Conservation (phyloP, 352 stramenopile genomes). For the Pythium plurisporium region DNA sequence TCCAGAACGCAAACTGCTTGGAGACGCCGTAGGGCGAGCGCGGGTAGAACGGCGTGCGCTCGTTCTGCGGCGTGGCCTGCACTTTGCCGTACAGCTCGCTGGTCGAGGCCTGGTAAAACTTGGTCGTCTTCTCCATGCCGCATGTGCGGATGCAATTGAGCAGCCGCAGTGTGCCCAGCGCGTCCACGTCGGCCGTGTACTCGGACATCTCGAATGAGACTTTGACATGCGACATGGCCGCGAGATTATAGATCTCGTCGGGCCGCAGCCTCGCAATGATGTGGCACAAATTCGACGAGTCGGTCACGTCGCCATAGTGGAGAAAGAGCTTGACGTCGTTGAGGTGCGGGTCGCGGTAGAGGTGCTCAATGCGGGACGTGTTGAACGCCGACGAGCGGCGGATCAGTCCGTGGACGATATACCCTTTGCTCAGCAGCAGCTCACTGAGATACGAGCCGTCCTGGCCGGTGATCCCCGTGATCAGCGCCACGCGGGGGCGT, state of each 20-base stretch:
- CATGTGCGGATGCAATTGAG: conserved; percentile 96
- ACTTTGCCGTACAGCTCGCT: conserved; percentile 99
- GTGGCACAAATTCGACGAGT: conserved; percentile 95
- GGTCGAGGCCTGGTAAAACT: conserved; percentile 97
- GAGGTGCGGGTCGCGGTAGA: conserved; percentile 95
- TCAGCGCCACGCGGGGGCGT: conserved; percentile 72
- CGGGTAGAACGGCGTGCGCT: conserved; percentile 98
- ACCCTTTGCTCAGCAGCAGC: conserved; percentile 96
- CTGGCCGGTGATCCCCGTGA: conserved; percentile 98
- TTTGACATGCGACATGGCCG: conserved; percentile 98
- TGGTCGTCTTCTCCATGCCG: conserved; percentile 62
- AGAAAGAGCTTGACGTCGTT: conserved; percentile 94
- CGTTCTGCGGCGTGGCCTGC: conserved; percentile 94
- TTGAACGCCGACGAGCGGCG: conserved; percentile 98
- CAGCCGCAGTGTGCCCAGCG: conserved; percentile 93
- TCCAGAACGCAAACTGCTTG: conserved; percentile 99
- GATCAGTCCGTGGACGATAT: conserved; percentile 94
- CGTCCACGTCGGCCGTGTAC: conserved; percentile 98
- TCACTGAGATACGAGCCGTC: conserved; percentile 98
- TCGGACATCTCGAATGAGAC: conserved; percentile 99
- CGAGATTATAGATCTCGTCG: conserved; percentile 99
- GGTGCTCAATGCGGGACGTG: conserved; percentile 97
- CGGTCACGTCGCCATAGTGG: conserved; percentile 98
- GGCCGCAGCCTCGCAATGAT: conserved; percentile 95
- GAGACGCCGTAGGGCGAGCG: conserved; percentile 97